Base-by-base conservation (phyloP, 768 basidiomycete species). In the Phanerochaete carnosa region DNA sequence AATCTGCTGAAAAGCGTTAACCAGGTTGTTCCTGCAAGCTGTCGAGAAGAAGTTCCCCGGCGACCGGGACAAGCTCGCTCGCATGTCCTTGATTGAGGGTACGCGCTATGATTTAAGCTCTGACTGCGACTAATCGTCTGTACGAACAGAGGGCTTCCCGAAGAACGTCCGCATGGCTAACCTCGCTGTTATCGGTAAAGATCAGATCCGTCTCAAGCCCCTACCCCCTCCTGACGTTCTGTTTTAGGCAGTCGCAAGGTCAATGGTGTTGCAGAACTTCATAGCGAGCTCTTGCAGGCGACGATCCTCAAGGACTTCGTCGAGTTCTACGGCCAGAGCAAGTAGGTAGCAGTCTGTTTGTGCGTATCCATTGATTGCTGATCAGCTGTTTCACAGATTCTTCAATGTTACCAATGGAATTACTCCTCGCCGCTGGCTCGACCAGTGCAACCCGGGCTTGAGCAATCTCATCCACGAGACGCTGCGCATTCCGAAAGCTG, bases 221-320 rank as follows among this genome's bases (percentile, higher is more conserved):
- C 19, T 43, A 19, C 39, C 16, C 19, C 66, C 49, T 65, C 72
- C 61, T 56, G 68, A 45, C 5, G 23, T 35, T 56, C 32, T 59
- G 86, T 19, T 12, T 35, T 19, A 43, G 39, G 39, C 4, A 90
- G 88, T 68, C 84, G 88, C 66, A 91, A 88, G 71, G 90, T 95
- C 68, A 99, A 99, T 67, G 96, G 97, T 69, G 97, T 98, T 15
- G 96, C 97, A 11, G 96, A 95, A 84, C 79, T 98, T 28, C 97
- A 98, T 79, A 91, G 88, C 61, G 89, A 94, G 57, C 84, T 98
- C 46, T 90, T 98, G 55, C 82, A 80, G 73, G 87, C 87, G 23
- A 93, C 89, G 7, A 91, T 93, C 65, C 72, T 91, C 67, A 92
- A 90, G 69, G 95, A 97, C 76, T 96, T 96, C 70, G 95, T 97